Percentiles rank a stretch among this genome's conserved stretches.
phyloP scores from a whole-genome alignment of 805 yeast species.

The Candida sanyiensis region DNA sequence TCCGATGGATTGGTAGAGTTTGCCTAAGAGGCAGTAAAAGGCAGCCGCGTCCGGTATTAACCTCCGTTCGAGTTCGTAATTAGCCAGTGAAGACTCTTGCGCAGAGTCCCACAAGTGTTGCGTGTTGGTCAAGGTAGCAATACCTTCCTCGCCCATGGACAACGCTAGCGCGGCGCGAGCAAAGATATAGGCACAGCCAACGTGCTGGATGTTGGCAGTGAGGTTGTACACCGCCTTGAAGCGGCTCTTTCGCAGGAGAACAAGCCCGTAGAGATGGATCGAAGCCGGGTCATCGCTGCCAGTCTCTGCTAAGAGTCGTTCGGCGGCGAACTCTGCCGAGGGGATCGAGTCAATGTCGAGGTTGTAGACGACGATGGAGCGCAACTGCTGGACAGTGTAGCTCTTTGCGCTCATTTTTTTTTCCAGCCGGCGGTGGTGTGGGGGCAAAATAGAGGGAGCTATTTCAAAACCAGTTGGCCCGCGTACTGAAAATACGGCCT shows the following conservation, averaged over 20 bases:
- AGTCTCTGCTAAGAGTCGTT: conserved; percentile 64
- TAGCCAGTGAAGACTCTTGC: conserved; percentile 13
- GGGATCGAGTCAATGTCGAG: conserved; percentile 61
- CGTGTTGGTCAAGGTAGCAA: conserved; percentile 40
- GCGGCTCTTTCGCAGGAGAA: conserved; percentile 52
- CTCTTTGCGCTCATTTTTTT: conserved; percentile 18
- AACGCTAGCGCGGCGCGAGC: conserved; percentile 61
- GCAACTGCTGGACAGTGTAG: conserved; percentile 36
- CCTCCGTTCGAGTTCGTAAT: conserved; percentile 35
- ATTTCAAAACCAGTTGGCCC: neutral
- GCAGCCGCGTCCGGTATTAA: conserved; percentile 64
- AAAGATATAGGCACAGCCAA: conserved; percentile 73
- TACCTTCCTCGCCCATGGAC: conserved; percentile 55
- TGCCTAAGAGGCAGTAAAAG: conserved; percentile 63
- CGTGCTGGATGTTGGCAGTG: conserved; percentile 43
- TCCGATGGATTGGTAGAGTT: conserved; percentile 51
- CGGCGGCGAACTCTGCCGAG: conserved; percentile 85
- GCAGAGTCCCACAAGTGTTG: conserved; percentile 32
- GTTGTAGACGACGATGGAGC: conserved; percentile 60
- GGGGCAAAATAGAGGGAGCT: too few relatives aligned
- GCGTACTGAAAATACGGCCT: too few relatives aligned
- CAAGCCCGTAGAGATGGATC: conserved; percentile 62
- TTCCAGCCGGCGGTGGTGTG: neutral
- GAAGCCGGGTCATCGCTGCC: conserved; percentile 44
- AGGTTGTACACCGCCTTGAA: conserved; percentile 57